Base-by-base conservation (phyloP, 2,329 filamentous ascomycete species). In the Neonectria faginata region DNA sequence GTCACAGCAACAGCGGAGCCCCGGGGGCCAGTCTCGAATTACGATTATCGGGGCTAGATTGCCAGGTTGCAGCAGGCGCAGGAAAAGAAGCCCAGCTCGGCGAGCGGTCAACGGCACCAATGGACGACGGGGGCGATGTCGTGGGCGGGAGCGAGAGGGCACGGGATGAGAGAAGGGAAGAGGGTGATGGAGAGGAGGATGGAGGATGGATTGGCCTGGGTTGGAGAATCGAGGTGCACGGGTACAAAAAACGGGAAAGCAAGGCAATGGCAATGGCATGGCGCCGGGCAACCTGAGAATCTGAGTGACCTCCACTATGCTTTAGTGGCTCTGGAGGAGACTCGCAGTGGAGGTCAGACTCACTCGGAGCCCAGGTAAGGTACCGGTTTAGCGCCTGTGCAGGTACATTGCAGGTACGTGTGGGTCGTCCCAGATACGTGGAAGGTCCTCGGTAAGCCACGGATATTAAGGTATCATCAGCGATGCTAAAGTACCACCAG, bases 1-100 rank as follows among this genome's bases (percentile, higher is more conserved):
- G 72, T 74, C 72, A 74, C 70, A 67, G 57, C 60, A 66, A 61
- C 70, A 64, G 48, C 48, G 48, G 50, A 53, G 61, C 48, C 48
- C 60, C 22, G 48, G 56, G 60, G 53, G 54, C 61, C 27, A 51
- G 59, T 62, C 54, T 73, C 68, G 69, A 71, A 62, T 65, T 73
- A 67, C 52, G 60, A 71, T 65, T 70, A 71, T 70, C 67, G 57
- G 54, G 60, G 54, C 50, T 33, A 50, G 63, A 62, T 65, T 62
- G 69, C 45, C 31, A 52, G 64, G 47, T 66, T 54, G 62, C 57
- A 63, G 67, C 53, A 65, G 62, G 56, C 55, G 57, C 60, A 45
- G 59, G 57, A 57, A 39, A 69, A 62, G 47, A 52, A 22, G 48
- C 18, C 36, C 48, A 31, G 45, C 25, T 51, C 53, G 39, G 25